Evolutionary conservation across 139 green algal genomes (phyloP).

Genomic region (Micractinium sp.): DNA sequence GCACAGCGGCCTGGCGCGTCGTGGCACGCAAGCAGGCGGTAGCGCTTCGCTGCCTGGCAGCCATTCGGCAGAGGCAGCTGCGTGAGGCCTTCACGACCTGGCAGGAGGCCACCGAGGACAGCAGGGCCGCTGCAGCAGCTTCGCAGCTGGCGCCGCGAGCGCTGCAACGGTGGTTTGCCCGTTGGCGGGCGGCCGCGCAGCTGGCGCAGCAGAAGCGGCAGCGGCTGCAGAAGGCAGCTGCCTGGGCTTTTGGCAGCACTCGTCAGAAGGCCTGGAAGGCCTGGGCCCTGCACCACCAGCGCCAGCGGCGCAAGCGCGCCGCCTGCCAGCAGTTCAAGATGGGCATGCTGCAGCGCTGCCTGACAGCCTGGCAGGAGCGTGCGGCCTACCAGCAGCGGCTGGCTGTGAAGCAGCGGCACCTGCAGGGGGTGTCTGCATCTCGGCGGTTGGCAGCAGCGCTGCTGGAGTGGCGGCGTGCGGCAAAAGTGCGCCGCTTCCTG

Average conservation of each 20-base stretch:
- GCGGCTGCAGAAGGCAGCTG: neutral
- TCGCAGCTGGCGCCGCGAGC: neutral
- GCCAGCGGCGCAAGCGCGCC: neutral
- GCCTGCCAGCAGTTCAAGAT: neutral
- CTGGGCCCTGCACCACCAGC: neutral
- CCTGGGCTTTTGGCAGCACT: neutral
- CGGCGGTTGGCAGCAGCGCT: neutral
- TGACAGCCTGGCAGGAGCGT: neutral
- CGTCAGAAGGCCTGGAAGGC: neutral
- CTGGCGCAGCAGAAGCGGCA: neutral
- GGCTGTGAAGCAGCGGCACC: constrained; percentile 6
- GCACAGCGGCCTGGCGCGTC: neutral
- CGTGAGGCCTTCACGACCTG: neutral
- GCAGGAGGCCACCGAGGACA: neutral
- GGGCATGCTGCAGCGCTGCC: constrained; percentile 1
- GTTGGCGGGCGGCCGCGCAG: neutral
- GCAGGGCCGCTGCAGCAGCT: neutral
- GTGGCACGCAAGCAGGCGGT: neutral
- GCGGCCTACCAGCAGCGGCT: neutral
- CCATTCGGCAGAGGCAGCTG: neutral
- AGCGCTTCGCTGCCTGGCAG: neutral
- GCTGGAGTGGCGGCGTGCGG: neutral
- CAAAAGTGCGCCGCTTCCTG: neutral
- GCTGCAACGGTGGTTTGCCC: neutral
- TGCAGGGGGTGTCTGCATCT: neutral